Evolutionary conservation across 345 rosid species (phyloP).

Genomic region (Populus tremula): DNA sequence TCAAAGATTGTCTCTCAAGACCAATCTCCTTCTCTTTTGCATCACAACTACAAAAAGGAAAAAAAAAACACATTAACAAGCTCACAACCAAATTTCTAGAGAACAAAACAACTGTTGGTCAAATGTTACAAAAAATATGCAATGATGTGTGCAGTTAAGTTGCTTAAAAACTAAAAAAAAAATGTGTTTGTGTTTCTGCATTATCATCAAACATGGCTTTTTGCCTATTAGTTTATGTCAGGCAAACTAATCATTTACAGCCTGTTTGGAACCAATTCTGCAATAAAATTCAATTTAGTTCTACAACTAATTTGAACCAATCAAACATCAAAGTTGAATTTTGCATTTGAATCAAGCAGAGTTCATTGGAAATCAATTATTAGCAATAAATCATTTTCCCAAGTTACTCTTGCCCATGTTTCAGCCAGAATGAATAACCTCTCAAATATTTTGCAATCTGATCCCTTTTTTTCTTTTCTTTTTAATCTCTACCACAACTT

Average conservation of each 20-base stretch:
- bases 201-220: not conserved
- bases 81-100: not conserved
- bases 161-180: not conserved
- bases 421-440: not conserved
- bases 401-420: not conserved
- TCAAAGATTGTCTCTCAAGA: constrained; percentile 61
- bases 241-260: not conserved
- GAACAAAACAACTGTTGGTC: not conserved
- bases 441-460: not conserved
- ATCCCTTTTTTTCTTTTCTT: no score
- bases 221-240: not conserved
- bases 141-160: not conserved
- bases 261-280: not conserved
- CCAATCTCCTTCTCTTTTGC: constrained; percentile 66
- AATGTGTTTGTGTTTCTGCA: not conserved
- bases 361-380: not conserved
- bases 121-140: not conserved
- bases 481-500: not conserved
- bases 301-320: not conserved
- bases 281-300: not conserved
- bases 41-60: constrained; percentile 57
- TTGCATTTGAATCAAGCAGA: not conserved
- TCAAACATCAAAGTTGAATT: not conserved
- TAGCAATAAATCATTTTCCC: not conserved
- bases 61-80: constrained; percentile 13